A percentile compares a stretch with the other conserved stretches of the same genome.
Conservation (phyloP, 2,329 filamentous ascomycete species). For the Stemphylium lycopersici region DNA sequence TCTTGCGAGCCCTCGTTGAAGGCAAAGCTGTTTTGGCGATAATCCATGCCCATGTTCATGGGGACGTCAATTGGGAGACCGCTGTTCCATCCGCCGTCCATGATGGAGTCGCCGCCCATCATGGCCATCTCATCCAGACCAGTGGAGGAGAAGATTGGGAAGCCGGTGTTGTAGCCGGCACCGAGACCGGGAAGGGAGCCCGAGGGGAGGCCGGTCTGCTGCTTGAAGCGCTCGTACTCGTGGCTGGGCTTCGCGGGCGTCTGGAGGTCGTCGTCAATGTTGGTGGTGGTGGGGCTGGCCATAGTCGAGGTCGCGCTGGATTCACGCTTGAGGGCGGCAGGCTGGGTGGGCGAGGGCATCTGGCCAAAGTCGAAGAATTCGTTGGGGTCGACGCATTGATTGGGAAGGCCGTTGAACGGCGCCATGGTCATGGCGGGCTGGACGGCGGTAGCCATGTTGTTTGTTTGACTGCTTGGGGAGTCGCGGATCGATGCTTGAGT, state of each 20-base stretch:
- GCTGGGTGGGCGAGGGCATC: slow-evolving; percentile 64
- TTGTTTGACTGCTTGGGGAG: slow-evolving; percentile 17
- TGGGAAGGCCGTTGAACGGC: slow-evolving; percentile 38
- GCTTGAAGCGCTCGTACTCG: slow-evolving; percentile 93
- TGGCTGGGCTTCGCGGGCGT: slow-evolving; percentile 82
- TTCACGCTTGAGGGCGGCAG: slow-evolving; percentile 56
- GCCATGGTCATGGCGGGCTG: slow-evolving; percentile 46
- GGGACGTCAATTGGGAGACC: slow-evolving; percentile 59
- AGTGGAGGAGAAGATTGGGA: slow-evolving; percentile 61
- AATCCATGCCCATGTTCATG: slow-evolving; percentile 73
- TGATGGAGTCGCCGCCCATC: slow-evolving; percentile 54
- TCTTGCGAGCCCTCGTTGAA: slow-evolving; percentile 54
- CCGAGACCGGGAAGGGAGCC: slow-evolving; percentile 83
- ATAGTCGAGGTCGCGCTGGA: slow-evolving; percentile 60
- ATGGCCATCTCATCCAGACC: slow-evolving; percentile 73
- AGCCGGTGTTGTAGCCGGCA: slow-evolving; percentile 55
- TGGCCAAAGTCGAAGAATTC: slow-evolving; percentile 63
- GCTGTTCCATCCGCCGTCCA: slow-evolving; percentile 63
- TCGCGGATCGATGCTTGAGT: slow-evolving; percentile 17
- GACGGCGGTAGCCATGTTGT: slow-evolving; percentile 45
- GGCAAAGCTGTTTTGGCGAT: slow-evolving; percentile 64
- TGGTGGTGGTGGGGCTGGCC: slow-evolving; percentile 60
- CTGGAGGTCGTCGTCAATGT: slow-evolving; percentile 60
- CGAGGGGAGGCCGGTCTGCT: slow-evolving; percentile 90
- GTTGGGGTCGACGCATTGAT: slow-evolving; percentile 50